Evolutionary conservation across 176 grass and related monocot species (phyloP).

Genomic region (Bolboschoenus planiculmis): DNA sequence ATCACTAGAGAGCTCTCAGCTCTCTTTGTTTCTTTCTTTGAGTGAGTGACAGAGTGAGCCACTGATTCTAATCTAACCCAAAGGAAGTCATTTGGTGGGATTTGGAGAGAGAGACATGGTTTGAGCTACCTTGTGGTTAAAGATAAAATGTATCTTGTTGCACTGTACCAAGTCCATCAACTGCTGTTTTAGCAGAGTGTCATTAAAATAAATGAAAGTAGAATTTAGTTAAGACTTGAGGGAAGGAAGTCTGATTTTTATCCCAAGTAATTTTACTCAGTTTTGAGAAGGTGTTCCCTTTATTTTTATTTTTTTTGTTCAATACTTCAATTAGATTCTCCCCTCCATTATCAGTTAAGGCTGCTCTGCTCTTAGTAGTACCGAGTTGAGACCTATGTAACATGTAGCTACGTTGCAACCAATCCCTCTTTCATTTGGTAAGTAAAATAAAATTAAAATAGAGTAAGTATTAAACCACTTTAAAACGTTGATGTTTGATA

Average conservation of each 20-base stretch:
- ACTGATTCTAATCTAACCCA: neutral
- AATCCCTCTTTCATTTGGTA: too few relatives aligned
- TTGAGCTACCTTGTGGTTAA: neutral
- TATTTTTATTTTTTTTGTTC: too few relatives aligned
- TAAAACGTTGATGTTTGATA: too few relatives aligned
- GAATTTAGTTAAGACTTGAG: neutral
- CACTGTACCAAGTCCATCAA: neutral
- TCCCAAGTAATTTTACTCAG: neutral
- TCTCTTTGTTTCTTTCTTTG: neutral
- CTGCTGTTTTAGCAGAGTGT: neutral
- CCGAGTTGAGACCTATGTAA: neutral
- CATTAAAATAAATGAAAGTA: neutral
- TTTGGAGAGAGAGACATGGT: neutral
- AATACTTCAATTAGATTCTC: too few relatives aligned
- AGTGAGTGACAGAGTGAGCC: neutral
- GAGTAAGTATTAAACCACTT: too few relatives aligned
- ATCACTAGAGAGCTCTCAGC: neutral
- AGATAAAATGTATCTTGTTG: neutral
- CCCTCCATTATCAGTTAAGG: too few relatives aligned
- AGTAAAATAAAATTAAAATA: too few relatives aligned
- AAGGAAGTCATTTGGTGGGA: constrained; percentile 10
- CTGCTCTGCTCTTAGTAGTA: neutral
- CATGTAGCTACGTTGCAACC: too few relatives aligned
- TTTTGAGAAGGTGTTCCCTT: neutral
- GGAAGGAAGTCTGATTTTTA: neutral